phyloP scores from a whole-genome alignment of 371 early-diverging fungal species.

The Gilbertella persicaria region DNA sequence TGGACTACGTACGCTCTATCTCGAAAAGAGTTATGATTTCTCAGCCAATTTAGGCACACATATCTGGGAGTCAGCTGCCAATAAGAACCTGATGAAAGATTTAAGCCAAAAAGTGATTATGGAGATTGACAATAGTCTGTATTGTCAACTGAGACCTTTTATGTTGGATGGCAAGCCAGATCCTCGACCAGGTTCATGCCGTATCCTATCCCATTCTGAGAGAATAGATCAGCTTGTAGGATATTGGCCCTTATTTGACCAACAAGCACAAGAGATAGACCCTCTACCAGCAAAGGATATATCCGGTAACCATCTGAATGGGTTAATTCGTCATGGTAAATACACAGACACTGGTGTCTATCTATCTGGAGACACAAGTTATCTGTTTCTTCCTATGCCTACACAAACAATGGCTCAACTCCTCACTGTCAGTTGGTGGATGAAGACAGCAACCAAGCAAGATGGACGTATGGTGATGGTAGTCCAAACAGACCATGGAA shows the following conservation, averaged over 20 bases:
- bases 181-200: slow-evolving; percentile 34
- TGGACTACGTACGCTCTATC: slow-evolving; percentile 43
- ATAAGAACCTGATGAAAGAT: slow-evolving; percentile 42
- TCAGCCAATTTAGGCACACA: slow-evolving; percentile 44
- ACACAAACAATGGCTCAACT: slow-evolving; percentile 20
- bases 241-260: slow-evolving; percentile 32
- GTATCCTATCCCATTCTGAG: slow-evolving; percentile 23
- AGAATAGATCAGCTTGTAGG: slow-evolving; percentile 40
- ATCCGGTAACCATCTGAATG: slow-evolving; percentile 41
- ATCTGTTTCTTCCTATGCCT: slow-evolving; percentile 41
- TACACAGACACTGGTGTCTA: slow-evolving; percentile 21
- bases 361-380: slow-evolving; percentile 37
- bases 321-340: slow-evolving; percentile 32
- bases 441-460: slow-evolving; percentile 32
- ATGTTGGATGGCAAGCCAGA: slow-evolving; percentile 36
- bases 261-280: slow-evolving; percentile 7
- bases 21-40: slow-evolving; percentile 48
- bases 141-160: slow-evolving; percentile 45
- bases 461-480: slow-evolving; percentile 37
- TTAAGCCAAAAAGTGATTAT: slow-evolving; percentile 34
- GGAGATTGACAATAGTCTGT: slow-evolving; percentile 49
- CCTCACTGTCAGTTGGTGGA: slow-evolving; percentile 51
- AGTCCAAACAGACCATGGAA: slow-evolving; percentile 42
- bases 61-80: slow-evolving; percentile 55
- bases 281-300: slow-evolving; percentile 36